Evolutionary conservation across 164 flowering plant genomes (phyloP).

Genomic region (Hamamelis virginiana): DNA sequence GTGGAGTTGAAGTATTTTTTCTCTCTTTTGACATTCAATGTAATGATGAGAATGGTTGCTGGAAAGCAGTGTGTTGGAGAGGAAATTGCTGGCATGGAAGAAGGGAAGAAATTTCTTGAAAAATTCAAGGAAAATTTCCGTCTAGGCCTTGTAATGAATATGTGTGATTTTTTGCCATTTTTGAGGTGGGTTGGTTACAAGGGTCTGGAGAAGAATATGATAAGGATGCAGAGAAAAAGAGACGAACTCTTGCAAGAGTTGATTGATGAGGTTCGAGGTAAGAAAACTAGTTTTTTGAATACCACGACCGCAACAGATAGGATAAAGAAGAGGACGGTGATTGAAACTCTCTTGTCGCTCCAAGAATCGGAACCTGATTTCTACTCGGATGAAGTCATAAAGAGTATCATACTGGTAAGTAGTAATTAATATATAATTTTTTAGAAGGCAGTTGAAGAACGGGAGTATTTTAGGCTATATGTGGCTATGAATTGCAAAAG

Average conservation of each 20-base stretch:
- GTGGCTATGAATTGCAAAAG: no score
- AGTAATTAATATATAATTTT: no score
- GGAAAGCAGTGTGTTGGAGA: not conserved
- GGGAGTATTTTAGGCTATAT: no score
- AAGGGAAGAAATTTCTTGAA: not conserved
- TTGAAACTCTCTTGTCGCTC: conserved; percentile 26
- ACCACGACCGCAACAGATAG: no score
- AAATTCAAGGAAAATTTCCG: no score
- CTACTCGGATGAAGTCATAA: conserved; percentile 30
- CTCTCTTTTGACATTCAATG: not conserved
- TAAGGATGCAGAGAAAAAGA: conserved; percentile 6
- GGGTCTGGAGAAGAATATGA: conserved; percentile 14
- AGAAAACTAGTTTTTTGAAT: not conserved
- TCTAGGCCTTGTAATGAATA: no score
- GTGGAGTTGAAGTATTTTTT: not conserved
- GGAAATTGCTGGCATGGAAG: not conserved
- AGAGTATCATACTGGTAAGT: conserved; percentile 34
- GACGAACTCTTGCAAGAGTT: not conserved
- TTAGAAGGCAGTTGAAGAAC: no score
- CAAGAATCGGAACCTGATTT: conserved; percentile 36
- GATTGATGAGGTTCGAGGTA: not conserved
- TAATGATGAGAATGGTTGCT: not conserved
- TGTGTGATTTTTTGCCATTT: conserved; percentile 12
- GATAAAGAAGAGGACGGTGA: conserved; percentile 3
- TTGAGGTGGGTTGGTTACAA: conserved; percentile 19